Evolutionary conservation across 768 basidiomycete species (phyloP).

Genomic region (Leccinellum albellum): DNA sequence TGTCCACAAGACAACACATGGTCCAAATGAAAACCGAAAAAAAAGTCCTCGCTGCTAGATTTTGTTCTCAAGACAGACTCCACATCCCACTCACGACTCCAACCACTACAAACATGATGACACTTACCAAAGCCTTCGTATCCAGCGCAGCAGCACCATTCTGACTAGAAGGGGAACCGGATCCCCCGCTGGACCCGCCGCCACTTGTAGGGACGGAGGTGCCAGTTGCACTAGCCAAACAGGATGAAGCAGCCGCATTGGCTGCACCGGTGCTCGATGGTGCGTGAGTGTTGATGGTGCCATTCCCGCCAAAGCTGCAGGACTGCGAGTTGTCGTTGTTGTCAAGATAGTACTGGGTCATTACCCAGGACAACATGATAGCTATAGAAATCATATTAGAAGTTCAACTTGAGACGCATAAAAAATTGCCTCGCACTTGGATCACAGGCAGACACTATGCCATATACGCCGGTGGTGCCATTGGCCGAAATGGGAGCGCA

Average conservation of each 20-base stretch:
- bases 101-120: constrained; percentile 34
- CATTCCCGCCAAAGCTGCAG: constrained; percentile 84
- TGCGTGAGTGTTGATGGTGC: constrained; percentile 60
- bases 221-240: constrained; percentile 58
- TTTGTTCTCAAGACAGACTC: constrained; percentile 16
- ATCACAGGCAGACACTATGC: constrained; percentile 71
- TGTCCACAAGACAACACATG: background rate
- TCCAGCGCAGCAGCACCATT: constrained; percentile 23
- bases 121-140: constrained; percentile 36
- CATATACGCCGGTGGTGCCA: constrained; percentile 74
- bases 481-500: constrained; percentile 71
- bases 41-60: too few relatives aligned
- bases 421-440: constrained; percentile 50
- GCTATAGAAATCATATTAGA: constrained; percentile 37
- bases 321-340: constrained; percentile 54
- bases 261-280: constrained; percentile 48
- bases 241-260: constrained; percentile 58
- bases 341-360: constrained; percentile 73
- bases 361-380: constrained; percentile 77
- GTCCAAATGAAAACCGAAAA: too few relatives aligned
- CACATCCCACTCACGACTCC: constrained; percentile 41
- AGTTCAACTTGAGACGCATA: background rate
- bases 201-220: constrained; percentile 54
- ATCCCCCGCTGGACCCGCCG: constrained; percentile 17
- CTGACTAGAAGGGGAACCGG: constrained; percentile 20